Evolutionary conservation across 257 asterid species (phyloP).

Genomic region (Salvia miltiorrhiza): DNA sequence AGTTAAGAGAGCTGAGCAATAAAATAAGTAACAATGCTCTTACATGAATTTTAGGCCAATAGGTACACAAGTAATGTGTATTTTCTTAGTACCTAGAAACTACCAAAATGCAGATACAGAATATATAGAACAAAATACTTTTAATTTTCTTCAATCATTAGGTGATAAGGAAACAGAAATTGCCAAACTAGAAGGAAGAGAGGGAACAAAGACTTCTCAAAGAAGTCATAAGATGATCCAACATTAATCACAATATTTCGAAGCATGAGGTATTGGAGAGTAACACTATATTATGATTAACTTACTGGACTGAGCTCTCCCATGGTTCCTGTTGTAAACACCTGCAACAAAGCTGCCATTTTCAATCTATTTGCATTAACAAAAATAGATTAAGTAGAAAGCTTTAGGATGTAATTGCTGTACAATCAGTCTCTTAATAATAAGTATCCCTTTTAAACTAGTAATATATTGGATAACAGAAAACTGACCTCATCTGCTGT

Average conservation of each 20-base stretch:
- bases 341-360: slow-evolving; percentile 28
- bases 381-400: background rate
- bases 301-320: slow-evolving; percentile 89
- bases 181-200: background rate
- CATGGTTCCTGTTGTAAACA: slow-evolving; percentile 87
- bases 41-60: background rate
- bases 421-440: background rate
- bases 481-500: slow-evolving; percentile 85
- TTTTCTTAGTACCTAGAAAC: background rate
- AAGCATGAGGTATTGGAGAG: background rate
- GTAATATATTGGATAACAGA: background rate
- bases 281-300: background rate
- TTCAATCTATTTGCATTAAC: background rate
- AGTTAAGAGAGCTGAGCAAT: background rate
- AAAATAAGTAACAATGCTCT: background rate
- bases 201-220: background rate
- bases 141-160: background rate
- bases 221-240: background rate
- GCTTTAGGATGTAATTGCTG: background rate
- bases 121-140: background rate
- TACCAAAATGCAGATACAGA: background rate
- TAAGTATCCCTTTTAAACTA: background rate
- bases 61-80: background rate
- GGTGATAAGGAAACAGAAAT: background rate
- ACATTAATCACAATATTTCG: background rate